These are phyloP conservation scores for Trichophyton simii DNA, from an alignment of 2,329 filamentous ascomycete species.

Conservation along the genomic window DNA sequence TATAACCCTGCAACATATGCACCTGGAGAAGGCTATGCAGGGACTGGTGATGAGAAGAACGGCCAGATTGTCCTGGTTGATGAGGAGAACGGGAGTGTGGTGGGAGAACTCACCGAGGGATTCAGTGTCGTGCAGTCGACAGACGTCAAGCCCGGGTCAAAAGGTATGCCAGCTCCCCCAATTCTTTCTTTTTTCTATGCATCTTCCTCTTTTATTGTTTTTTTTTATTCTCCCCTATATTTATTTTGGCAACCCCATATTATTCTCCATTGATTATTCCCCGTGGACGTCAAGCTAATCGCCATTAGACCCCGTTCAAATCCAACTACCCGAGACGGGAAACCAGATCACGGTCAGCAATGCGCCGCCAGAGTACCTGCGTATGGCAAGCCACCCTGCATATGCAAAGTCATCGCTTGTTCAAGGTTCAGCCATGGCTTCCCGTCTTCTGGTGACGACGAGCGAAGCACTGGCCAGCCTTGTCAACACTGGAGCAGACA, in stretches of 20 bases:
- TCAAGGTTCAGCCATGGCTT: conserved; percentile 73
- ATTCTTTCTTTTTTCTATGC: background rate
- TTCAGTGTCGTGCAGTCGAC: conserved; percentile 69
- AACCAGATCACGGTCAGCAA: conserved; percentile 38
- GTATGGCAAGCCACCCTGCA: conserved; percentile 72
- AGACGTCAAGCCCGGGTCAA: conserved; percentile 69
- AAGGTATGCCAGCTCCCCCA: conserved; percentile 48
- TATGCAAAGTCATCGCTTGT: conserved; percentile 82
- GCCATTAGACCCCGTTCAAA: conserved; percentile 34
- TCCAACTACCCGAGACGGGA: conserved; percentile 34
- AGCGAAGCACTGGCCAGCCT: conserved; percentile 67
- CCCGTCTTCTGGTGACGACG: conserved; percentile 80
- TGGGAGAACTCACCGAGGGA: conserved; percentile 77
- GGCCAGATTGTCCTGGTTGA: conserved; percentile 87
- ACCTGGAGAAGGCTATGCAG: conserved; percentile 65
- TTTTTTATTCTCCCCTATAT: background rate
- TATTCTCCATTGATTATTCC: background rate
- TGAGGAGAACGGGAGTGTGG: conserved; percentile 89
- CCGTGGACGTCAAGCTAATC: background rate
- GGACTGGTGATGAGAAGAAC: conserved; percentile 30
- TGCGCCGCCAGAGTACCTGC: conserved; percentile 50
- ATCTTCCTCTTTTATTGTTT: background rate
- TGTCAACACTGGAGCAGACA: conserved; percentile 64
- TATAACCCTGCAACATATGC: conserved; percentile 78
- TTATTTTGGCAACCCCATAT: background rate